A percentile compares a stretch with the other conserved stretches of the same genome.
Conservation (phyloP, 2,329 filamentous ascomycete genomes). For the Lecanicillium sp. region DNA sequence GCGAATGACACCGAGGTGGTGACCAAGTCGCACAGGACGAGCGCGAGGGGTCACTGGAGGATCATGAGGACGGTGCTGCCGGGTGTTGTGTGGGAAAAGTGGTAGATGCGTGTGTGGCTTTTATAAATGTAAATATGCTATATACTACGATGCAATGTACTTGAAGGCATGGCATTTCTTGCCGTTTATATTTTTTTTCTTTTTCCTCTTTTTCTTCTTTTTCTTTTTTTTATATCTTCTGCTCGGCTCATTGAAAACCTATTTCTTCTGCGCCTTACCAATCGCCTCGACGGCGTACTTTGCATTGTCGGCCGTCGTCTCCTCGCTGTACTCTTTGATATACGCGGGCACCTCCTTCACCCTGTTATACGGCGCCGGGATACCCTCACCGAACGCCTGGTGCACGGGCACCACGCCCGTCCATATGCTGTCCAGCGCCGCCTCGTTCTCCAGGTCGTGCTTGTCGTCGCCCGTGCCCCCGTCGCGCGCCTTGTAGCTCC, state of each 20-base stretch:
- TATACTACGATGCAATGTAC: no score
- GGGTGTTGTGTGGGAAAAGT: slow-evolving; percentile 74
- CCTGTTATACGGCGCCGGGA: slow-evolving; percentile 54
- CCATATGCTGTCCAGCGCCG: slow-evolving; percentile 41
- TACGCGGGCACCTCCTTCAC: slow-evolving; percentile 55
- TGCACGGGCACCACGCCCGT: slow-evolving; percentile 58
- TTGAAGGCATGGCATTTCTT: no score
- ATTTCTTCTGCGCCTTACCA: slow-evolving; percentile 30
- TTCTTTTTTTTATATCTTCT: slow-evolving; percentile 19
- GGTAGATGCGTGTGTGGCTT: no score
- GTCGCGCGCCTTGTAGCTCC: slow-evolving; percentile 67
- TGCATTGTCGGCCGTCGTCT: slow-evolving; percentile 1
- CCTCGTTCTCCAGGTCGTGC: slow-evolving; percentile 40
- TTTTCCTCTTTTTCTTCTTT: slow-evolving; percentile 1
- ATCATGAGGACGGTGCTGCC: slow-evolving; percentile 87
- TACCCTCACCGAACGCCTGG: slow-evolving; percentile 56
- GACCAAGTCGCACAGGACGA: slow-evolving; percentile 64
- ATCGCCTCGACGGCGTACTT: slow-evolving; percentile 24
- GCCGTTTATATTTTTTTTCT: neutral
- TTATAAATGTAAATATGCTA: no score
- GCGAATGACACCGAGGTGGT: slow-evolving; percentile 61
- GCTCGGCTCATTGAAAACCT: no score
- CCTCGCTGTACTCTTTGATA: slow-evolving; percentile 33
- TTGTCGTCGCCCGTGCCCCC: slow-evolving; percentile 55
- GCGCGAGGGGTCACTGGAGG: slow-evolving; percentile 79